Evolutionary conservation across 495 filamentous ascomycete genomes (phyloP), one percentile per base, ranked within the genome.

Genomic region (Penicillium parvum): DNA sequence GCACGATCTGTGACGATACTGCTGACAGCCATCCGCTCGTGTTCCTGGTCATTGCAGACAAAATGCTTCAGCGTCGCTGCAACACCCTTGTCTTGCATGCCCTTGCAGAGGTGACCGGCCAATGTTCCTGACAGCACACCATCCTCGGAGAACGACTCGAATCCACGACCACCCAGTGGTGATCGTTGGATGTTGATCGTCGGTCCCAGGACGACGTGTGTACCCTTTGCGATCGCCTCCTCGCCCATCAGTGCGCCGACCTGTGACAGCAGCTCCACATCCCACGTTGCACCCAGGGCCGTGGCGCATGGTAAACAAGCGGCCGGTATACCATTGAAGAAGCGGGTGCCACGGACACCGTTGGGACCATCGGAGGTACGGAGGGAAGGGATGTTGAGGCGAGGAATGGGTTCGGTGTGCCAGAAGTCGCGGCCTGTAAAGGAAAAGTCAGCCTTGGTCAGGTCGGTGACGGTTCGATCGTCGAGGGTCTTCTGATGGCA

Each of bases 31-130:
- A 84, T 77, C 0, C 86, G 69, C 61, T 80, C 77, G 43, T 85
- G 79, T 53, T 91, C 86, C 54, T 85, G 82, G 53, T 90, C 86
- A 58, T 90, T 91, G 48, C 78, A 82, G n/a, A 85, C 79, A 53
- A 86, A 91, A 86, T 91, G 86, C 71, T 90, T 91, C 35, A 88
- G 66, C 1, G 82, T 85, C 0, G 85, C 82, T 16, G 77, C 78
- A 16, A 90, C 76, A 3, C 83, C 82, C 26, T 77, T 83, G 22
- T 73, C 74, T 58, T 91, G 83, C 27, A 91, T 75, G 8, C 85
- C 84, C 48, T 78, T 79, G 45, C 81, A 77, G 21, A 84, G 68
- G 29, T 79, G 65, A 0, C 82, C 84, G 14, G 86, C 84, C 16
- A 84, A 64, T 4, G 73, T 72, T 0, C 86, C 86, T 3, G 84